phyloP scores from a whole-genome alignment of 2,329 filamentous ascomycete genomes.

The Conoideocrella luteorostrata region DNA sequence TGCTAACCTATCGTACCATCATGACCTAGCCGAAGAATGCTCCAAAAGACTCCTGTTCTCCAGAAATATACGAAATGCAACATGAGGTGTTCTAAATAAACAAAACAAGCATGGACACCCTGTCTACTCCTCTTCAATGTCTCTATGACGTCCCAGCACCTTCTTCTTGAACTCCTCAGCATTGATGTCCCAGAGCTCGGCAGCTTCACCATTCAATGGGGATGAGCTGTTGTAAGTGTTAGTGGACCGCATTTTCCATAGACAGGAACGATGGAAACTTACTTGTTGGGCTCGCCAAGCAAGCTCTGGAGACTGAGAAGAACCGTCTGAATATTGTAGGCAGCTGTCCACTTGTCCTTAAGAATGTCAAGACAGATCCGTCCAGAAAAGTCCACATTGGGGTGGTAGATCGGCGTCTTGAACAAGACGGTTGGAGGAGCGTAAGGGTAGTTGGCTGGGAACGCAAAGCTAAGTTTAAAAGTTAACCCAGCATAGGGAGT shows the following conservation, averaged over 20 bases:
- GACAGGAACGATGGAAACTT: constrained; percentile 29
- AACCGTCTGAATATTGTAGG: constrained; percentile 93
- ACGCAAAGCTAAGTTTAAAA: constrained; percentile 88
- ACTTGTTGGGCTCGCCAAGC: constrained; percentile 98
- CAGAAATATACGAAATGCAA: constrained; percentile 18
- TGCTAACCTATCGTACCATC: constrained; percentile 25
- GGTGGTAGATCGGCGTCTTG: constrained; percentile 98
- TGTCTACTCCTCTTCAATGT: constrained; percentile 56
- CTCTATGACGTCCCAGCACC: constrained; percentile 55
- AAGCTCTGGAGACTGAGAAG: constrained; percentile 90
- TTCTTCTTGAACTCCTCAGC: constrained; percentile 79
- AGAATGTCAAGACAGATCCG: constrained; percentile 96
- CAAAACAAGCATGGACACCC: not conserved
- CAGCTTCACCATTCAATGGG: constrained; percentile 91
- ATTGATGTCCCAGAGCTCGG: constrained; percentile 91
- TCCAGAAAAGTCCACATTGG: constrained; percentile 95
- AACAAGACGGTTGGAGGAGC: constrained; percentile 86
- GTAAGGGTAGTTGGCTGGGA: constrained; percentile 91
- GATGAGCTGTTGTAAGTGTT: constrained; percentile 57
- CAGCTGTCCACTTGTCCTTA: constrained; percentile 98
- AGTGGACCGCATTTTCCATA: not conserved
- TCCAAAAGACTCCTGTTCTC: constrained; percentile 37
- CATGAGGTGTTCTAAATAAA: constrained; percentile 14
- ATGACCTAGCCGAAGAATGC: constrained; percentile 22
- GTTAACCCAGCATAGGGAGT: constrained; percentile 85